Conservation (phyloP, 2,329 filamentous ascomycete genomes). For the Arthroderma sp. region DNA sequence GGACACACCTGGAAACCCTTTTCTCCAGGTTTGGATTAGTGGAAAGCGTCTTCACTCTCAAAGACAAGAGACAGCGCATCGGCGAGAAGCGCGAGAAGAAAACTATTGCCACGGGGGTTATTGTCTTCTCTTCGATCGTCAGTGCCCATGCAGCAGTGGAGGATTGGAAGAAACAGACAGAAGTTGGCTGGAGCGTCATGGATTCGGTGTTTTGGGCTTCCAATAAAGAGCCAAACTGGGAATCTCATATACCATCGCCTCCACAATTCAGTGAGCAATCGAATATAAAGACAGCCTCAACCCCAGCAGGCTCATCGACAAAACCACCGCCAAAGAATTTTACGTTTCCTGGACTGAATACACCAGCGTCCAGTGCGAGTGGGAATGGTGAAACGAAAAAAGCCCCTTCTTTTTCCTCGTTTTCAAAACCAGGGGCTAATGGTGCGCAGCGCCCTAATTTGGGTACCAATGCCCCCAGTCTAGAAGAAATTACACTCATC, state of each 20-base stretch:
- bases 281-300: background rate
- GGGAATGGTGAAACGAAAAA: conserved; percentile 18
- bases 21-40: conserved; percentile 45
- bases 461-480: conserved; percentile 22
- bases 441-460: conserved; percentile 13
- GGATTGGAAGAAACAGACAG: conserved; percentile 33
- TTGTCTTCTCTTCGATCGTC: conserved; percentile 46
- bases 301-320: conserved; percentile 6
- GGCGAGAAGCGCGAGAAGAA: conserved; percentile 40
- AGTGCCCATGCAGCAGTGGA: conserved; percentile 44
- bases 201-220: conserved; percentile 43
- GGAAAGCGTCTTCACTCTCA: conserved; percentile 41
- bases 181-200: conserved; percentile 35
- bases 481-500: conserved; percentile 41
- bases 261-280: conserved; percentile 12
- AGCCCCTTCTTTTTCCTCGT: conserved; percentile 31
- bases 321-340: conserved; percentile 17
- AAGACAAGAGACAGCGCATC: conserved; percentile 42
- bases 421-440: conserved; percentile 22
- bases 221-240: conserved; percentile 39
- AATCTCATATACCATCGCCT: conserved; percentile 10
- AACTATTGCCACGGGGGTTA: conserved; percentile 38
- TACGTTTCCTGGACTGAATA: conserved; percentile 23
- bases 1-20: conserved; percentile 32
- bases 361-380: conserved; percentile 8